These are phyloP conservation scores for Spathaspora sp. DNA, from an alignment of 805 yeast species.

Conservation along the genomic window DNA sequence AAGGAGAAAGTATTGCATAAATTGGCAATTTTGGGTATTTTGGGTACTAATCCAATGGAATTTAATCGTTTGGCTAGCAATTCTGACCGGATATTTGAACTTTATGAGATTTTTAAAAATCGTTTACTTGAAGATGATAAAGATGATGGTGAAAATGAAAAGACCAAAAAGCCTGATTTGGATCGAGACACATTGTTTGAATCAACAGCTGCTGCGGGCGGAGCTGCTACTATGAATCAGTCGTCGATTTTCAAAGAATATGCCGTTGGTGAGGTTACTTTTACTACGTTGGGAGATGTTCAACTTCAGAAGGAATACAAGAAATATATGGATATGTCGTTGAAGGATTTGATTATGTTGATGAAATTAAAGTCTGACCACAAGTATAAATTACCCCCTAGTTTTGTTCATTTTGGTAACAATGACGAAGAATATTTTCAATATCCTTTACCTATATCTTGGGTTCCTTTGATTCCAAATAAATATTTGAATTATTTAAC, in stretches of 20 bases:
- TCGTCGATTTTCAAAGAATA: slow-evolving; percentile 2
- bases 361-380: slow-evolving; percentile 18
- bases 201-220: not conserved
- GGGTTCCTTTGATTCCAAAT: slow-evolving; percentile 35
- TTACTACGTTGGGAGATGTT: slow-evolving; percentile 2
- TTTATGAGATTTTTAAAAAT: slow-evolving; percentile 28
- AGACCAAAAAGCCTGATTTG: not conserved
- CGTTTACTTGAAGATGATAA: slow-evolving; percentile 16
- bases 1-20: slow-evolving; percentile 30
- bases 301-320: slow-evolving; percentile 16
- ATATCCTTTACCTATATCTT: slow-evolving; percentile 33
- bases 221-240: not conserved
- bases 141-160: not conserved
- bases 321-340: slow-evolving; percentile 17
- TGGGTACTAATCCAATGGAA: slow-evolving; percentile 31
- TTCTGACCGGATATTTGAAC: slow-evolving; percentile 27
- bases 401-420: slow-evolving; percentile 21
- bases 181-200: slow-evolving; percentile 1
- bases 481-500: slow-evolving; percentile 20
- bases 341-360: slow-evolving; percentile 21
- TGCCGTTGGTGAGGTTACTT: slow-evolving; percentile 16
- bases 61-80: slow-evolving; percentile 9
- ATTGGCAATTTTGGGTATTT: slow-evolving; percentile 30
- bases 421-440: slow-evolving; percentile 16
- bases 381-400: slow-evolving; percentile 21